Percentiles rank a stretch among this genome's conserved stretches.
These are phyloP conservation scores for sweet orange (Citrus sinensis) DNA, from an alignment of 345 rosid species.

Conservation along the genomic window DVS_A1.0 CM039165.1:28987001-28987500, in stretches of 20 bases:
- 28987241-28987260: constrained; percentile 91
- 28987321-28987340: constrained; percentile 48
- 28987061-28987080: constrained; percentile 72
- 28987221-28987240: constrained; percentile 18
- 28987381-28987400: neutral
- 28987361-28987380: neutral
- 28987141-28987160: neutral
- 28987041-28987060: constrained; percentile 72
- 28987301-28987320: constrained; percentile 27
- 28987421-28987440: constrained; percentile 7
- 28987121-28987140: neutral
- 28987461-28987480: constrained; percentile 49
- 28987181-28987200: too few relatives aligned
- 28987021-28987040: constrained; percentile 81
- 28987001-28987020: constrained; percentile 11
- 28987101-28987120: constrained; percentile 49
- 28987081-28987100: constrained; percentile 87
- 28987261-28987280: constrained; percentile 63
- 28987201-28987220: neutral
- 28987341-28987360: constrained; percentile 73
- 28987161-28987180: too few relatives aligned
- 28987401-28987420: neutral
- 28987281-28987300: constrained; percentile 44
- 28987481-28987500: constrained; percentile 53
- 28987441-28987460: constrained; percentile 66